Conservation (phyloP, 1,284 basidiomycete genomes). For the Xanthoconium separans region DNA sequence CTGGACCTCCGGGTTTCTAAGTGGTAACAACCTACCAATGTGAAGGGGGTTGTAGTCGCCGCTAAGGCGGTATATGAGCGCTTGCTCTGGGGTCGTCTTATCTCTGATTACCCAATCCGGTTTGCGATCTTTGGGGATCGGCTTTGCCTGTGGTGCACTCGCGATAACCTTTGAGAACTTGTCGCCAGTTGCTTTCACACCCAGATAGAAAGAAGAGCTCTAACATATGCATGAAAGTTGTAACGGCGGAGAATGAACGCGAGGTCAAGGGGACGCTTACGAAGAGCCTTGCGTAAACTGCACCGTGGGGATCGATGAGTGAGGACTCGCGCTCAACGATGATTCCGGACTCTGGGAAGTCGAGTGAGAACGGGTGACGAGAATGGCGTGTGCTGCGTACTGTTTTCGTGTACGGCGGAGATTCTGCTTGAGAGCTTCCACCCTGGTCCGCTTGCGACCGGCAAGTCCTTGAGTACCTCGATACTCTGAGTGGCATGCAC, state of each 20-base stretch:
- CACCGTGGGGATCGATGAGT: constrained; percentile 62
- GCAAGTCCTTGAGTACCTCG: constrained; percentile 68
- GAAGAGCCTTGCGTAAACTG: constrained; percentile 70
- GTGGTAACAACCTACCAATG: constrained; percentile 51
- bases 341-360: constrained; percentile 65
- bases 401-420: constrained; percentile 74
- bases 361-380: neutral
- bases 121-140: constrained; percentile 63
- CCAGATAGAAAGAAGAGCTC: constrained; percentile 73
- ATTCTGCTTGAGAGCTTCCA: constrained; percentile 65
- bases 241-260: neutral
- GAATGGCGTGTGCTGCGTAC: constrained; percentile 36
- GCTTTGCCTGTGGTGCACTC: constrained; percentile 64
- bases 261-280: constrained; percentile 34
- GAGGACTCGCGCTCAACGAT: constrained; percentile 64
- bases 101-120: constrained; percentile 71
- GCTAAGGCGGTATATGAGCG: constrained; percentile 74
- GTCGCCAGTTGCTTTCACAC: constrained; percentile 68
- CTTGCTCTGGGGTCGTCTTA: constrained; percentile 72
- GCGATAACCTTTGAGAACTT: constrained; percentile 71
- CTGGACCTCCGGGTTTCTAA: neutral
- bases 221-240: constrained; percentile 26
- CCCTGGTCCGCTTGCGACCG: constrained; percentile 60
- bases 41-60: constrained; percentile 87
- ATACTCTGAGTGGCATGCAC: constrained; percentile 75